A percentile compares a stretch with the other conserved stretches of the same genome.
phyloP scores from a whole-genome alignment of 2,329 filamentous ascomycete species.

The Bipolaris victoriae region DNA sequence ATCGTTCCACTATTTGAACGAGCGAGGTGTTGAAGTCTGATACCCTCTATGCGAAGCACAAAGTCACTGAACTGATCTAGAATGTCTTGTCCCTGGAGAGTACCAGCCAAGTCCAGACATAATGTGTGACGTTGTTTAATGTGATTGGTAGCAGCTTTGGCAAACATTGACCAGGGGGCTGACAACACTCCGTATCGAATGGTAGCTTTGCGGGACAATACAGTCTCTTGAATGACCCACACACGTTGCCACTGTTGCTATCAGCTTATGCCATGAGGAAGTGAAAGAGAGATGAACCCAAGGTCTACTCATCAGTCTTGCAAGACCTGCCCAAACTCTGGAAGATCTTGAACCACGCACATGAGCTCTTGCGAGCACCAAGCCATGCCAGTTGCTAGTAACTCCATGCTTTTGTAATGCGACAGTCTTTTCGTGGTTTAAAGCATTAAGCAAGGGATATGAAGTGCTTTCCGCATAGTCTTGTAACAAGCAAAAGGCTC shows the following conservation, averaged over 20 bases:
- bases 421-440: slow-evolving; percentile 10
- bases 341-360: slow-evolving; percentile 13
- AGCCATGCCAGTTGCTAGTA: slow-evolving; percentile 8
- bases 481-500: slow-evolving; percentile 27
- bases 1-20: slow-evolving; percentile 11
- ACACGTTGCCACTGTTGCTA: slow-evolving; percentile 25
- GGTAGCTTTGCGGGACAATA: slow-evolving; percentile 25
- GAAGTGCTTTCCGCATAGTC: slow-evolving; percentile 19
- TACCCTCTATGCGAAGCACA: slow-evolving; percentile 25
- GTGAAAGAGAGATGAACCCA: slow-evolving; percentile 11
- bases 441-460: slow-evolving; percentile 5
- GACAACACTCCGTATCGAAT: slow-evolving; percentile 27
- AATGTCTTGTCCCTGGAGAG: slow-evolving; percentile 13
- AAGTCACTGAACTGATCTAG: slow-evolving; percentile 22
- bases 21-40: slow-evolving; percentile 9
- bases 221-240: slow-evolving; percentile 35
- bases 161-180: slow-evolving; percentile 31
- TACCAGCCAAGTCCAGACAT: slow-evolving; percentile 12
- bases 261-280: background rate
- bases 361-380: slow-evolving; percentile 6
- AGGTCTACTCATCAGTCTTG: slow-evolving; percentile 18
- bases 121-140: slow-evolving; percentile 20
- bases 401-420: slow-evolving; percentile 3
- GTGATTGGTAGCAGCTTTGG: slow-evolving; percentile 22
- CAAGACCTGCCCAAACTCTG: slow-evolving; percentile 22